phyloP scores from a whole-genome alignment of 257 asterid species.

The Jasminum sambac region DNA sequence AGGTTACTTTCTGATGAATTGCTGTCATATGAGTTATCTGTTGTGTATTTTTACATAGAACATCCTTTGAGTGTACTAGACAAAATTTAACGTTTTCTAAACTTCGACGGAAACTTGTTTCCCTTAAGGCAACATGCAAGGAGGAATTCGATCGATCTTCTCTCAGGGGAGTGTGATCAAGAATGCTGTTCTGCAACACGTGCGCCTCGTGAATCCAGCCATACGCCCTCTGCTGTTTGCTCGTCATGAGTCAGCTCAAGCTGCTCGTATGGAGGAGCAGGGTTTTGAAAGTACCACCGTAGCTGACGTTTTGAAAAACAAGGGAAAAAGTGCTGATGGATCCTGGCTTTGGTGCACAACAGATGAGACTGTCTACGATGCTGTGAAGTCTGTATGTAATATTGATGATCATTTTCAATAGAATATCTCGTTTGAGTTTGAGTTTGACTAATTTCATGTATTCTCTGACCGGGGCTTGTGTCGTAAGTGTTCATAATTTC shows the following conservation, averaged over 20 bases:
- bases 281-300: conserved; percentile 57
- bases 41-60: background rate
- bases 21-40: background rate
- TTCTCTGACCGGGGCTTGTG: background rate
- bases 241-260: conserved; percentile 43
- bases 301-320: conserved; percentile 39
- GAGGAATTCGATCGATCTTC: conserved; percentile 40
- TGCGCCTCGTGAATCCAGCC: conserved; percentile 38
- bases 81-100: background rate
- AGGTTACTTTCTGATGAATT: background rate
- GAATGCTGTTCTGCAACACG: conserved; percentile 45
- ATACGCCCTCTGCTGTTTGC: conserved; percentile 31
- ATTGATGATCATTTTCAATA: background rate
- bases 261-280: conserved; percentile 53
- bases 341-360: conserved; percentile 67
- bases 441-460: background rate
- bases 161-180: conserved; percentile 41
- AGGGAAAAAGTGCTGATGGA: conserved; percentile 52
- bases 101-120: background rate
- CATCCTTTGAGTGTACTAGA: background rate
- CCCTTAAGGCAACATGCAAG: conserved; percentile 40
- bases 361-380: conserved; percentile 55
- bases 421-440: background rate
- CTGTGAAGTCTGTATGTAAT: conserved; percentile 50
- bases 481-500: background rate